Percentiles rank a stretch among this genome's conserved stretches.
These are phyloP conservation scores for Acer saccharum DNA, from an alignment of 345 rosid species.

Conservation along the genomic window DNA sequence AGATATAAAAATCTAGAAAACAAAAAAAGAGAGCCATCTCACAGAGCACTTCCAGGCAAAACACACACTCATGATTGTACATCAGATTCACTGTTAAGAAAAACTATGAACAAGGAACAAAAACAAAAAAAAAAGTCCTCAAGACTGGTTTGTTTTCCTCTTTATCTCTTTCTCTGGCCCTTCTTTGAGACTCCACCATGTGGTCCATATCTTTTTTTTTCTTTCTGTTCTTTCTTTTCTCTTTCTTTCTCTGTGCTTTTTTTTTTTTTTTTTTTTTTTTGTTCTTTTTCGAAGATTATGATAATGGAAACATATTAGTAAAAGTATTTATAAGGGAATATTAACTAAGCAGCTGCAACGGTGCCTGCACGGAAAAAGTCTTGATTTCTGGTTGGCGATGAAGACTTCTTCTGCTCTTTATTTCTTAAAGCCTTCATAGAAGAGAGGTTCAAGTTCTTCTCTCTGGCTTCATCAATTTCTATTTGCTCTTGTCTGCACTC, in stretches of 20 bases:
- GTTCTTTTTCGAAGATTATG: not conserved
- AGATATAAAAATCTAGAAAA: not conserved
- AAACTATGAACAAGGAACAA: not conserved
- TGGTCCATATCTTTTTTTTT: not conserved
- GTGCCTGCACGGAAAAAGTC: constrained; percentile 41
- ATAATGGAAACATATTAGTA: not conserved
- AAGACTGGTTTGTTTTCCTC: constrained; percentile 13
- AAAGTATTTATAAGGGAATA: not conserved
- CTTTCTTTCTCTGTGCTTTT: too few species aligned
- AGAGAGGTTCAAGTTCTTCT: constrained; percentile 57
- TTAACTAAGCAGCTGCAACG: constrained; percentile 46
- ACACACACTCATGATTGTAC: constrained; percentile 10
- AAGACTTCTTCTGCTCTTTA: constrained; percentile 40
- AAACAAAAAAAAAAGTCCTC: not conserved
- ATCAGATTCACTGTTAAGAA: constrained; percentile 18
- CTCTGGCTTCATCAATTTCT: constrained; percentile 64
- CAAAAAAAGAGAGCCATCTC: constrained; percentile 15
- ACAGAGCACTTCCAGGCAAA: constrained; percentile 12
- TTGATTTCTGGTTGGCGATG: constrained; percentile 37
- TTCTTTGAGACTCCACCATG: not conserved
- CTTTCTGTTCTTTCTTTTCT: too few species aligned
- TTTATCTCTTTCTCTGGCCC: constrained; percentile 34
- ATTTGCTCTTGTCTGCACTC: constrained; percentile 87
- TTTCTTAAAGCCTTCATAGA: constrained; percentile 61
- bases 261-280: too few species aligned